Evolutionary conservation across 2,329 filamentous ascomycete genomes (phyloP), one percentile per base, ranked within the genome.

Genomic region (Fusarium piperis): DNA sequence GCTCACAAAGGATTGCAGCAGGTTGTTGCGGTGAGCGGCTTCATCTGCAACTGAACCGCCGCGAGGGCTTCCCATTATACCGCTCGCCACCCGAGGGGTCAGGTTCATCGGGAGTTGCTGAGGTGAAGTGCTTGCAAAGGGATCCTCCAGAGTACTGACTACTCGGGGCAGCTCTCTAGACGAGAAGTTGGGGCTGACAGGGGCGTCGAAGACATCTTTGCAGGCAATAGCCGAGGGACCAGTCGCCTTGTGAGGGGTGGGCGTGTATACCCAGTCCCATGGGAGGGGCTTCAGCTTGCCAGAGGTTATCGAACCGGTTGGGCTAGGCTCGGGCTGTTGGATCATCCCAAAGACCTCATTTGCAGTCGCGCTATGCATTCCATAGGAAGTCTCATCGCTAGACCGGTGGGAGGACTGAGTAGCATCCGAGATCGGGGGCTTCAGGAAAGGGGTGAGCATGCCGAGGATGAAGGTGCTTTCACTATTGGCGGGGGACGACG

Each of bases 281-380:
- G 87, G 87, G 36, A 88, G 79, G 53, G 78, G 78, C 26, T 78
- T 77, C 64, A 81, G 81, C 53, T 78, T 80, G 32, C 77, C 78
- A 16, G 77, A 76, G 6, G 75, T 72, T 28, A 77, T 71, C 8
- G 78, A 77, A 7, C 68, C 67, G 2, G 73, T 75, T 32, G 79
- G 79, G 32, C 79, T 80, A 23, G 75, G 68, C 36, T 80, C 75
- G 9, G 81, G 75, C 15, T 76, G 75, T 16, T 76, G 78, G 44
- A 83, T 73, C 44, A 82, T 78, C 30, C 81, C 85, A 69, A 88
- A 87, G 3, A 87, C 71, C 18, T 87, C 86, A 53, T 87, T 84
- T 28, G 87, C 85, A 9, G 85, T 87, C 3, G 81, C 76, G 11
- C 84, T 85, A 73, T 86, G 83, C 86, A 89, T 88, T 16, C 86